Evolutionary conservation across 768 basidiomycete genomes (phyloP), one percentile per base, ranked within the genome.

Genomic region (Tephrocybe sp.): DNA sequence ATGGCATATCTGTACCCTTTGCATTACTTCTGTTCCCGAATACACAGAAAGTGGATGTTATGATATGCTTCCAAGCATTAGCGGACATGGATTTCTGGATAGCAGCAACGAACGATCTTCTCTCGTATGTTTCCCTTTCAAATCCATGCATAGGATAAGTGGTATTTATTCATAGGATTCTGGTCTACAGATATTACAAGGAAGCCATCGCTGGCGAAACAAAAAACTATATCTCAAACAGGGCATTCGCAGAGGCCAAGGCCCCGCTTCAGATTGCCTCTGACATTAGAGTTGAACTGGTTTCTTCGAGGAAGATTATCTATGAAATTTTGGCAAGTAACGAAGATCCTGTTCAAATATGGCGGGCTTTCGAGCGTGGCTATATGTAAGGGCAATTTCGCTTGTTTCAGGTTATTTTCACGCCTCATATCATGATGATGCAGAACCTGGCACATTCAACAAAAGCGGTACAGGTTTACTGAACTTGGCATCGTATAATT

Each of bases 161-260:
- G n/a, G n/a, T n/a, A n/a, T 5, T 5, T 30, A 30, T 30, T 30
- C 28, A 5, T 30, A 11, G 11, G 6, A 30, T 5, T 5, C 28
- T 5, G 11, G 28, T 30, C 28, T 20, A 3, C 25, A 64, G 61
- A 11, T 62, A 57, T 41, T 45, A 60, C n/a, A 64, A 64, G 37
- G 61, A 64, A 50, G 49, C 55, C 36, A 42, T 64, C 1, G 62
- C 49, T 7, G 62, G 62, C 15, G 61, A 64, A 42, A 59, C 32
- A 0, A 53, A 40, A 14, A 60, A 54, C 36, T 60, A 64, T 17
- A 51, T 64, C 2, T 53, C 45, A 17, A 51, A 57, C 18, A 48
- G 57, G 9, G 56, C 61, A 8, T 30, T 50, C 21, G 47, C 51
- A 4, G 57, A 60, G 30, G 23, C 12, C 7, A 52, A 47, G 24